phyloP scores from a whole-genome alignment of 2,329 filamentous ascomycete species.

The Apiospora koreana region DNA sequence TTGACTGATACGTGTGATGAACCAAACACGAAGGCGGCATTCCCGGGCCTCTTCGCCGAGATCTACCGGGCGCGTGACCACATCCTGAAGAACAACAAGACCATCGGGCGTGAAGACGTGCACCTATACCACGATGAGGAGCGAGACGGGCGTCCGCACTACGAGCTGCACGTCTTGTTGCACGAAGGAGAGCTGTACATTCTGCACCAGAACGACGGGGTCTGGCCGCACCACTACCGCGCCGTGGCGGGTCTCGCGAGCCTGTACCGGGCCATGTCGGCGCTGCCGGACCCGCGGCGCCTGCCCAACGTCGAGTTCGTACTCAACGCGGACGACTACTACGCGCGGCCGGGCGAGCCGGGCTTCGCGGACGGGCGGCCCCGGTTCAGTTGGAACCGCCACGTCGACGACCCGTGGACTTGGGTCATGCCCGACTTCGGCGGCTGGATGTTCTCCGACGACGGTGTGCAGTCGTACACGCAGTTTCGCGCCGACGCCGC shows the following conservation, averaged over 20 bases:
- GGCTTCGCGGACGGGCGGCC: slow-evolving; percentile 20
- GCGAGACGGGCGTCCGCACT: background rate
- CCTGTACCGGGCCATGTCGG: slow-evolving; percentile 22
- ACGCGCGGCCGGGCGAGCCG: slow-evolving; percentile 10
- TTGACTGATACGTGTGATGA: background rate
- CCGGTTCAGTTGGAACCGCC: slow-evolving; percentile 23
- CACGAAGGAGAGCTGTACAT: background rate
- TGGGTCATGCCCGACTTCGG: slow-evolving; percentile 28
- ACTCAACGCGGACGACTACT: slow-evolving; percentile 23
- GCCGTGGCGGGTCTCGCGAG: slow-evolving; percentile 23
- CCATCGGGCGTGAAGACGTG: background rate
- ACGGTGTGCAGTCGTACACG: slow-evolving; percentile 24
- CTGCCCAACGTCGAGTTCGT: slow-evolving; percentile 25
- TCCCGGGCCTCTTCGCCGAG: slow-evolving; percentile 5
- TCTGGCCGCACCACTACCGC: slow-evolving; percentile 18
- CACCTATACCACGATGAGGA: background rate
- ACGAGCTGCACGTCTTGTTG: slow-evolving; percentile 1
- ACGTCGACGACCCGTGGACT: slow-evolving; percentile 20
- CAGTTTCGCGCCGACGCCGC: slow-evolving; percentile 24
- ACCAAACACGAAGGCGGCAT: background rate
- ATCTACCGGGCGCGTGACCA: slow-evolving; percentile 1
- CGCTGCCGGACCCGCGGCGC: slow-evolving; percentile 20
- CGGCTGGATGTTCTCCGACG: slow-evolving; percentile 25
- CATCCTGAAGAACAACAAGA: slow-evolving; percentile 1
- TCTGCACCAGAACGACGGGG: slow-evolving; percentile 1